These are phyloP conservation scores for Herpetomonas muscarum DNA, from an alignment of 208 protist species.

Conservation along the genomic window DNA sequence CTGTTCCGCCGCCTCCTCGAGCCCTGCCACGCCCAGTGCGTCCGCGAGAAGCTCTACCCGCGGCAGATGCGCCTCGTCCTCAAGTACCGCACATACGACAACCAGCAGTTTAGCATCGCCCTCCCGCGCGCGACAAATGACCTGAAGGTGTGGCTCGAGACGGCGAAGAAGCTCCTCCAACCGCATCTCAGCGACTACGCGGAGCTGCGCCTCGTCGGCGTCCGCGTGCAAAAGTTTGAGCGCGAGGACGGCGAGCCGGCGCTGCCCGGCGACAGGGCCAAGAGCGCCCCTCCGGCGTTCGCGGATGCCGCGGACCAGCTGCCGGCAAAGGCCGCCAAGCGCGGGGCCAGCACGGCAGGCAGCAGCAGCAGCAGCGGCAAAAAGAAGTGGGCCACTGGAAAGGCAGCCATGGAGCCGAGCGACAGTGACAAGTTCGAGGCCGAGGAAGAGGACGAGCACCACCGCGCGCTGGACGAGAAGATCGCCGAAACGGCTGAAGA, in stretches of 20 bases:
- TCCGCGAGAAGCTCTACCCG: slow-evolving; percentile 48
- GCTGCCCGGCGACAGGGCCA: neutral
- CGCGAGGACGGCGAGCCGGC: slow-evolving; percentile 6
- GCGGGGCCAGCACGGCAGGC: too few species aligned
- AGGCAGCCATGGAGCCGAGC: neutral
- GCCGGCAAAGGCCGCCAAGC: too few species aligned
- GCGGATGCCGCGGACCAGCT: too few species aligned
- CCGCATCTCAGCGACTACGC: slow-evolving; percentile 55
- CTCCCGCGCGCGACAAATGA: slow-evolving; percentile 64
- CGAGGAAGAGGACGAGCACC: slow-evolving; percentile 12
- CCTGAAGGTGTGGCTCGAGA: slow-evolving; percentile 58
- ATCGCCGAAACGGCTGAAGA: slow-evolving; percentile 1
- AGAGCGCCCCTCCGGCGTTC: too few species aligned
- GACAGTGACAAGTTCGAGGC: slow-evolving; percentile 14
- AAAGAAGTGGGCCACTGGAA: slow-evolving; percentile 1
- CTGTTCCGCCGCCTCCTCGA: slow-evolving; percentile 50
- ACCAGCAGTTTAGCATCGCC: slow-evolving; percentile 53
- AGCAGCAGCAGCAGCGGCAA: too few species aligned
- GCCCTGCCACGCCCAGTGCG: slow-evolving; percentile 44
- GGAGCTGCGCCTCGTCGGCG: slow-evolving; percentile 71
- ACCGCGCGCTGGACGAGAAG: slow-evolving; percentile 5
- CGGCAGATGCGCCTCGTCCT: slow-evolving; percentile 52
- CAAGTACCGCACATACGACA: slow-evolving; percentile 72
- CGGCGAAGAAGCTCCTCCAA: slow-evolving; percentile 48
- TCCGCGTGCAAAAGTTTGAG: slow-evolving; percentile 51